Evolutionary conservation across 1,139 yeast genomes (phyloP).

Genomic region (Meyerozyma carpophila): DNA sequence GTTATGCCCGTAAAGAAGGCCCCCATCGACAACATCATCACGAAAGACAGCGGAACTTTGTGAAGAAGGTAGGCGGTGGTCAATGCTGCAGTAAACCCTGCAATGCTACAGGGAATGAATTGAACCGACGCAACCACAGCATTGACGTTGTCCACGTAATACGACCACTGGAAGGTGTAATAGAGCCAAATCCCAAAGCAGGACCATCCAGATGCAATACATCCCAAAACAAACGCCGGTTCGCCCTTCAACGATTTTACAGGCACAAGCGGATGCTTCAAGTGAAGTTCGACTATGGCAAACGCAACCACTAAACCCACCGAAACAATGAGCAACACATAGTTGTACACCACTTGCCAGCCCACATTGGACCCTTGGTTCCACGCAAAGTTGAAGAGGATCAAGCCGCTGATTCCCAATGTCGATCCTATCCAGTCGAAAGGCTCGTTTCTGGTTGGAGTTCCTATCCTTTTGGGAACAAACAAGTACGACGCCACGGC

Average conservation of each 20-base stretch:
- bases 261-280: constrained; percentile 44
- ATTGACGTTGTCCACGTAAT: constrained; percentile 22
- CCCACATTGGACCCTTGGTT: constrained; percentile 61
- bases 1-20: constrained; percentile 37
- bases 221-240: constrained; percentile 40
- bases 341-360: constrained; percentile 48
- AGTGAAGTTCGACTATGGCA: constrained; percentile 27
- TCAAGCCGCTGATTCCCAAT: constrained; percentile 43
- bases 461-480: constrained; percentile 37
- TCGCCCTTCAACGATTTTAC: constrained; percentile 33
- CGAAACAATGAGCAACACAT: constrained; percentile 47
- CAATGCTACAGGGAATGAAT: constrained; percentile 31
- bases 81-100: constrained; percentile 45
- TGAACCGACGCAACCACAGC: constrained; percentile 37
- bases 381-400: constrained; percentile 51
- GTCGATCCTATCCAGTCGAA: constrained; percentile 48
- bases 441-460: constrained; percentile 11
- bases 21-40: constrained; percentile 42
- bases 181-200: constrained; percentile 56
- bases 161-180: constrained; percentile 35
- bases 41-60: constrained; percentile 32
- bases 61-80: constrained; percentile 34
- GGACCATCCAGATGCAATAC: constrained; percentile 56
- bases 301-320: constrained; percentile 30
- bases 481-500: constrained; percentile 28